Base-by-base conservation (phyloP, 2,329 filamentous ascomycete genomes). In the Rutstroemia sp. region DNA sequence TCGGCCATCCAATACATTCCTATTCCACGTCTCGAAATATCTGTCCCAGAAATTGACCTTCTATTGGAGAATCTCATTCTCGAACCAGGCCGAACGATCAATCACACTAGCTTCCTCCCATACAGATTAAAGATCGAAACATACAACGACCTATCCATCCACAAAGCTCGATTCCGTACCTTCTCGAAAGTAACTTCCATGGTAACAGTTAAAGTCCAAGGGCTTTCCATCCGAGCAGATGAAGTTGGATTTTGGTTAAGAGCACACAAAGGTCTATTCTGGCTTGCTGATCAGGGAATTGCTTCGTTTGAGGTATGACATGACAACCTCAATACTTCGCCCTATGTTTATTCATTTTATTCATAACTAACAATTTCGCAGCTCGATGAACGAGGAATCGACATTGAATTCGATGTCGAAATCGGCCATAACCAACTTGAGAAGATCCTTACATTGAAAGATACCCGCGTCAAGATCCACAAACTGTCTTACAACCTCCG, bases 181-280 rank as follows among this genome's bases (percentile, higher is more conserved):
- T 78, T 80, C 2, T 74, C 73, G n/a, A 73, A 72, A 6, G 76
- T 86, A 55, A 86, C 83, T 23, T 91, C 88, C 0, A 76, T 88
- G 2, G 79, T 94, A 61, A 88, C 87, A 1, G 78, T 95, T 66
- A 89, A 88, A 60, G 74, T 96, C 41, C 86, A 90, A 61, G 92
- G 92, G 0, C 74, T 97, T 8, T 95, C 90, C 0, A 78, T 94
- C 54, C 84, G 87, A 42, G 92, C 92, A 2, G 84, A 92, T 23
- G 91, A 96, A 60, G 77, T 97, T 34, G 92, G 92, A 23, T 97
- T 92, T 74, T 95, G 92, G 83, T 75, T 96, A 34, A 87, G 88
- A 9, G 79, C 88, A 0, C 92, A 94, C 69, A 83, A 84, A 14
- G 85, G 89, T 2, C 70, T 95, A 2, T 76, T 95, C 49, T 83